Evolutionary conservation across 345 rosid genomes (phyloP), one percentile per base, ranked within the genome.

Genomic region (Eucalyptus leucophloia): DNA sequence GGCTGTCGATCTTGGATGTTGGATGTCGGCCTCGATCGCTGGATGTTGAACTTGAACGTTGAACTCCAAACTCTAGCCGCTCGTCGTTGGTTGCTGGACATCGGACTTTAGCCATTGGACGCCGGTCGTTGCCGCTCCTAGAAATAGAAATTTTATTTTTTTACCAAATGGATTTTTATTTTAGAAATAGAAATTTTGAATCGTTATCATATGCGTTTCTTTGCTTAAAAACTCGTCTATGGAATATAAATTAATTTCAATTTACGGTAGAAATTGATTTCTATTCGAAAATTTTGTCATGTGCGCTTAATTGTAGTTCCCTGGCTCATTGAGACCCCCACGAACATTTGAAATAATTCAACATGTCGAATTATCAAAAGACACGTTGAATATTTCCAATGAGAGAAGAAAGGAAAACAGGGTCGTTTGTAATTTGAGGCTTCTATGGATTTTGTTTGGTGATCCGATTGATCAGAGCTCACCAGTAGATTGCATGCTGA

Each of bases 71-170:
- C 53, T 50, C 4, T 0, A 0, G 19, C 1, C 0, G 53, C 21
- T 16, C 7, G 2, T 0, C 8, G 1, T 17, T 0, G 8, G 3
- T 51, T 17, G 4, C 8, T 0, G 0, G 4, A 51, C 0, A 2
- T 7, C 2, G 4, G 4, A 51, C 21, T 17, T 17, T 0, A 2
- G 21, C 21, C 21, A 51, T 0, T 17, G 4, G 21, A 17, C 1
- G 9, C 9, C 0, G 9, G 1, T 51, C 1, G 4, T 51, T 0
- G 9, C 23, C 1, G 0, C 23, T 51, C 9, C 0, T 51, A 51
- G 9, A 51, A 51, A 51, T 17, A 51, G 0, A 7, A 51, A 51
- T 51, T 51, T 51, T 51, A 50, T 51, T 17, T 0, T 51, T 17
- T 51, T 17, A 51, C 19, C 4, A 51, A 51, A 51, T 0, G 2